Base-by-base conservation (phyloP, 2,329 filamentous ascomycete genomes). In the Nigrograna mackinnonii region DNA sequence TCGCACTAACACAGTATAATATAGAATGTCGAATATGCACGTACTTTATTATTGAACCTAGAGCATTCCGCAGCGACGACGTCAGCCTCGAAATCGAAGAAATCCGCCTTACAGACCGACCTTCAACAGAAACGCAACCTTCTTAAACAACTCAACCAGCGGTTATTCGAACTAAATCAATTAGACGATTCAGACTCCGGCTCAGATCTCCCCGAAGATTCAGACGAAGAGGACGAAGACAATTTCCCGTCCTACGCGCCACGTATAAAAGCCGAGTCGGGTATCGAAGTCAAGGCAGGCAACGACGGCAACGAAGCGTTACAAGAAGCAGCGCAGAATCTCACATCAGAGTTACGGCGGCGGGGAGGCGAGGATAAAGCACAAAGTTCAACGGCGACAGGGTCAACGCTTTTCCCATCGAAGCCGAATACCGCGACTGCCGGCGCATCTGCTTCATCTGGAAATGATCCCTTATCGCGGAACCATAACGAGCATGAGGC, bases 401-500 rank as follows among this genome's bases (percentile, higher is more conserved):
- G 64, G 4, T 66, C 66, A 16, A 68, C 71, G 3, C 62, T 75
- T 28, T 74, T 75, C 58, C 70, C 55, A 57, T 71, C 59, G 2
- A 62, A 58, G 38, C 32, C 60, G 11, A 52, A 47, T 3, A 53
- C 48, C 39, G 64, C 46, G 43, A 67, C 49, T 32, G 44, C 52
- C 36, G 50, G 65, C 21, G 54, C 57, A 22, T 50, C 49, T 4
- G 52, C 66, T 13, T 47, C 61, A 17, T 56, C 68, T 22, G 66
- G 68, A 1, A 90, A 95, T 71, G 79, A 84, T 1, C 79, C 91
- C 22, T 80, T 96, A 32, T 83, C 88, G 55, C 80, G 87, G 59
- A 83, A 95, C 61, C 86, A 89, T 39, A 76, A 76, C 40, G 90
- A 96, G 71, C 91, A 96, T 68, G 90, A 96, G 66, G 75, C 79